These are phyloP conservation scores for Debaryomyces fabryi DNA, from an alignment of 1,139 yeast genomes.

Conservation along the genomic window DNA sequence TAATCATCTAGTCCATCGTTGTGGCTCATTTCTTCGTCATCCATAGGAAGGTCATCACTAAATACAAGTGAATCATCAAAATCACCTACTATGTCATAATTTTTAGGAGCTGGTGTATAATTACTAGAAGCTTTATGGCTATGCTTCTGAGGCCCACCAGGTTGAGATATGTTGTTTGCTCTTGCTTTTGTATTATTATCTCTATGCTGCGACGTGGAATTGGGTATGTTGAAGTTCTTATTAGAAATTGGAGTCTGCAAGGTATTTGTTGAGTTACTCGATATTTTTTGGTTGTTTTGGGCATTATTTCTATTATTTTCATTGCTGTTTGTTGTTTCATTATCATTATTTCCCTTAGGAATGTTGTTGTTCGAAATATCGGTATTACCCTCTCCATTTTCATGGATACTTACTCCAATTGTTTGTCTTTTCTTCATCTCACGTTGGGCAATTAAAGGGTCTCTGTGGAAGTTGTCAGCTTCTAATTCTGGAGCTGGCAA, in stretches of 20 bases:
- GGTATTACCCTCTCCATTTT: conserved; percentile 4
- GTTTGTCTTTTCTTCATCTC: conserved; percentile 24
- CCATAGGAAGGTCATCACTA: conserved; percentile 61
- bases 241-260: conserved; percentile 1
- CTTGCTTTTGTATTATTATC: conserved; percentile 4
- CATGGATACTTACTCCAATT: conserved; percentile 11
- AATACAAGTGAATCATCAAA: conserved; percentile 68
- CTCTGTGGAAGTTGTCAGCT: conserved; percentile 44
- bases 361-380: conserved; percentile 1
- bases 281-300: not conserved
- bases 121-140: not conserved
- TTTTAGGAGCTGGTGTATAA: conserved; percentile 14
- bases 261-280: not conserved
- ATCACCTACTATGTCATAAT: conserved; percentile 28
- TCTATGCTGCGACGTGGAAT: conserved; percentile 9
- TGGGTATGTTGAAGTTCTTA: not conserved
- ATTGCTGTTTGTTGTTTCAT: not conserved
- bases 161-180: not conserved
- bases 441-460: conserved; percentile 36
- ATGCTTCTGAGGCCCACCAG: not conserved
- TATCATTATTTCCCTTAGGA: not conserved
- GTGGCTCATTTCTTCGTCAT: conserved; percentile 23
- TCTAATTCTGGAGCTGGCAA: conserved; percentile 58
- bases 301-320: not conserved
- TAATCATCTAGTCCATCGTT: conserved; percentile 32